Evolutionary conservation across 73 alveolate species (phyloP).

Genomic region (Breviolum minutum): DNA sequence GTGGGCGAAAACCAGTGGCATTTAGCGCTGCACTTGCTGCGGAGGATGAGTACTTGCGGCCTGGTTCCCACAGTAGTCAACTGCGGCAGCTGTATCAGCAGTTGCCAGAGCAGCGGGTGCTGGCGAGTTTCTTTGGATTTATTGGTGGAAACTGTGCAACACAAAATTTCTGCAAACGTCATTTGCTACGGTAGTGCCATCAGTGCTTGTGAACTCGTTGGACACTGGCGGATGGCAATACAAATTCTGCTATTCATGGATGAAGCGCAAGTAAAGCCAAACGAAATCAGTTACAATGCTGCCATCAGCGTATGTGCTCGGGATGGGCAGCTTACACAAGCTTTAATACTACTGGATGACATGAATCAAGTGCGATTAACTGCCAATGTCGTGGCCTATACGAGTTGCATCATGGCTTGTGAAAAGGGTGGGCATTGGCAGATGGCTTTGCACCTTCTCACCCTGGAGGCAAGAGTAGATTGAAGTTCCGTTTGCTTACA

Average conservation of each 20-base stretch:
- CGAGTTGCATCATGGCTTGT: conserved; percentile 36
- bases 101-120: conserved; percentile 19
- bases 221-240: conserved; percentile 36
- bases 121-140: conserved; percentile 27
- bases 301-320: conserved; percentile 1
- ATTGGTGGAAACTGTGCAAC: neutral
- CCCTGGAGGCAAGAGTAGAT: neutral
- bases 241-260: neutral
- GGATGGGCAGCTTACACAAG: conserved; percentile 6
- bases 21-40: neutral
- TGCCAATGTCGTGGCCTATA: conserved; percentile 33
- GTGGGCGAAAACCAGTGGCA: neutral
- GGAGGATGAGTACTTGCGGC: neutral
- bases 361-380: neutral
- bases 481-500: neutral
- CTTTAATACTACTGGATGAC: neutral
- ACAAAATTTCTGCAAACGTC: neutral
- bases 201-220: neutral
- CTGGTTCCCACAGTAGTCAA: neutral
- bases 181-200: conserved; percentile 14
- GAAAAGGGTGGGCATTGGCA: conserved; percentile 65
- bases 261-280: neutral
- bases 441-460: conserved; percentile 71
- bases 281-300: conserved; percentile 5
- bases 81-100: conserved; percentile 45